phyloP scores from a whole-genome alignment of 2,329 filamentous ascomycete species.

The Colletotrichum destructivum region DNA sequence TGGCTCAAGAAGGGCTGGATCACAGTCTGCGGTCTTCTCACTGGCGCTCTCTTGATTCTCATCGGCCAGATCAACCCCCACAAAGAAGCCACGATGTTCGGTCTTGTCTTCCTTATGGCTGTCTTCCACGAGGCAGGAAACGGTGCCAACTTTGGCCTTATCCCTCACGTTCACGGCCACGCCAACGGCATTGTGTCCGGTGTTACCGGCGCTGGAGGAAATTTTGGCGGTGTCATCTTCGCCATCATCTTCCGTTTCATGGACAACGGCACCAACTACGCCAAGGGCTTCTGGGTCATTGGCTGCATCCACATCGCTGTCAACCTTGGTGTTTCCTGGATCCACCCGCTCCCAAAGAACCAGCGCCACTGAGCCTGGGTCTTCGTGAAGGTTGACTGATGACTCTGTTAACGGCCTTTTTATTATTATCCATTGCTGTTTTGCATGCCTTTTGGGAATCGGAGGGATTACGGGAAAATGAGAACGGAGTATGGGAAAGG shows the following conservation, averaged over 20 bases:
- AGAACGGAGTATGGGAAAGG: slow-evolving; percentile 31
- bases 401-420: neutral
- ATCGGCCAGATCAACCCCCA: slow-evolving; percentile 76
- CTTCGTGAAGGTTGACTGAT: neutral
- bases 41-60: slow-evolving; percentile 73
- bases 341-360: slow-evolving; percentile 68
- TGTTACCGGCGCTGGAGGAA: slow-evolving; percentile 83
- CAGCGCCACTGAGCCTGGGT: slow-evolving; percentile 49
- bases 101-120: slow-evolving; percentile 82
- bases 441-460: neutral
- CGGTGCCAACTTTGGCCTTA: slow-evolving; percentile 87
- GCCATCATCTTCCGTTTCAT: slow-evolving; percentile 86
- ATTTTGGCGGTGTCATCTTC: slow-evolving; percentile 88
- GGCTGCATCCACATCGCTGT: slow-evolving; percentile 81
- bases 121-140: slow-evolving; percentile 90
- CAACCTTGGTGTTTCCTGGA: slow-evolving; percentile 74
- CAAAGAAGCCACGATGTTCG: slow-evolving; percentile 77
- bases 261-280: slow-evolving; percentile 75
- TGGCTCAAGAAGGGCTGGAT: slow-evolving; percentile 72
- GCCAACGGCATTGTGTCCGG: slow-evolving; percentile 87
- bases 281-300: slow-evolving; percentile 84
- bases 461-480: neutral
- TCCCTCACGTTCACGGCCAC: slow-evolving; percentile 87
- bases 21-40: slow-evolving; percentile 72
- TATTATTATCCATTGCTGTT: neutral